These are phyloP conservation scores for Penicillium riverlandense DNA, from an alignment of 495 filamentous ascomycete species.

Conservation along the genomic window DNA sequence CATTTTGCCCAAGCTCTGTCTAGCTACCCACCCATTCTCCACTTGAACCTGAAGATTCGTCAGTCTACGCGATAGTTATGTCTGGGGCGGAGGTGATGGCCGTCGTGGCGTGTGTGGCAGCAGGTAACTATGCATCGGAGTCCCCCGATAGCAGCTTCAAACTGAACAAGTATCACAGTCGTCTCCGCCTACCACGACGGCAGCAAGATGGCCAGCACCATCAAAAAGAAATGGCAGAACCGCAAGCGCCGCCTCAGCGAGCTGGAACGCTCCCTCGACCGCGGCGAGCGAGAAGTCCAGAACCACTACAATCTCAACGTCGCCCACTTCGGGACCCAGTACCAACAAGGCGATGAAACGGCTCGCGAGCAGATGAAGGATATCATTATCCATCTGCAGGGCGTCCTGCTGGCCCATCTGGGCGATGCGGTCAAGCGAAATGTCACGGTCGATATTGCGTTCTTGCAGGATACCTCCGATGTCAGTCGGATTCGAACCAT, in stretches of 20 bases:
- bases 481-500: constrained; percentile 21
- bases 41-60: neutral
- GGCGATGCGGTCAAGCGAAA: constrained; percentile 29
- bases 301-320: constrained; percentile 21
- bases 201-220: constrained; percentile 21
- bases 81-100: constrained; percentile 18
- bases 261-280: constrained; percentile 26
- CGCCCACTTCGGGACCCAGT: constrained; percentile 21
- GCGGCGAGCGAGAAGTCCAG: constrained; percentile 19
- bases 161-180: constrained; percentile 8
- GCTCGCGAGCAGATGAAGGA: constrained; percentile 35
- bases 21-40: neutral
- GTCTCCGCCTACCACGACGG: constrained; percentile 40
- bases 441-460: constrained; percentile 25
- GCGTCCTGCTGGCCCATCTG: constrained; percentile 34
- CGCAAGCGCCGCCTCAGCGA: constrained; percentile 15
- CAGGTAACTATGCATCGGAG: constrained; percentile 8
- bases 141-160: neutral
- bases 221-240: constrained; percentile 27
- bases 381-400: constrained; percentile 36
- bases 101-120: constrained; percentile 32
- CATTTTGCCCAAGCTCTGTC: neutral
- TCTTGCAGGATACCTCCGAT: constrained; percentile 29
- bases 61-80: constrained; percentile 4
- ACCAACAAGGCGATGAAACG: constrained; percentile 30